Evolutionary conservation across 495 filamentous ascomycete genomes (phyloP), one percentile per base, ranked within the genome.

Genomic region (Immersiella caudata): DNA sequence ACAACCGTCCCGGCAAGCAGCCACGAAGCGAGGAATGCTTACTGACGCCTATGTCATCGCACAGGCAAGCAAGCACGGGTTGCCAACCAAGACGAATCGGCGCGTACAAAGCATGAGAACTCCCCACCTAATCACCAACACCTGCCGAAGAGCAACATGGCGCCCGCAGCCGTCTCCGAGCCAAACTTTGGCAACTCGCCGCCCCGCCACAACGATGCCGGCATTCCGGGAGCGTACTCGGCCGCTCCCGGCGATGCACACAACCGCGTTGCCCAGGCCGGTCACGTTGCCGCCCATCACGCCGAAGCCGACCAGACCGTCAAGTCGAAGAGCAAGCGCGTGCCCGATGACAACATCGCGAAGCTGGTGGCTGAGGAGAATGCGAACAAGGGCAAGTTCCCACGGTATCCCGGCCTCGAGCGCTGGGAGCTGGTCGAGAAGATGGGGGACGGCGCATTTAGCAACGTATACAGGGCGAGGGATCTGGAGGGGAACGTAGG

Each of bases 381-480:
- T 61, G 88, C 89, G 71, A 90, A 79, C 77, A 90, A 89, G 74
- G 89, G 88, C 66, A 96, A 94, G 75, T 87, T 98, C 76, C 95
- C 96, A 27, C 88, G 81, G 68, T 98, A 99, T 73, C 94, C 95
- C 6, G 94, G 94, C 40, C 80, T 99, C 24, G 96, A 98, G 66
- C 84, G 95, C 70, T 99, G 91, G 90, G 87, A 90, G 62, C 78
- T 99, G 51, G 6, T 96, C 49, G 94, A 98, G 79, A 99, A 99
- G 84, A 99, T 99, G 95, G 95, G 95, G 62, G 95, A 99, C 72
- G 95, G 95, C 60, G 95, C 95, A 52, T 99, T 99, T 84, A 97
- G 94, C 83, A 99, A 99, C 68, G 95, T 99, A 64, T 99, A 97
- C 77, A 88, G 92, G 3, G 95, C 96, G 20, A 84, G 82, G 66